A percentile compares a stretch with the other conserved stretches of the same genome.
phyloP scores from a whole-genome alignment of 441 rosid genomes.

The Euphorbia schlechtendalii region DNA sequence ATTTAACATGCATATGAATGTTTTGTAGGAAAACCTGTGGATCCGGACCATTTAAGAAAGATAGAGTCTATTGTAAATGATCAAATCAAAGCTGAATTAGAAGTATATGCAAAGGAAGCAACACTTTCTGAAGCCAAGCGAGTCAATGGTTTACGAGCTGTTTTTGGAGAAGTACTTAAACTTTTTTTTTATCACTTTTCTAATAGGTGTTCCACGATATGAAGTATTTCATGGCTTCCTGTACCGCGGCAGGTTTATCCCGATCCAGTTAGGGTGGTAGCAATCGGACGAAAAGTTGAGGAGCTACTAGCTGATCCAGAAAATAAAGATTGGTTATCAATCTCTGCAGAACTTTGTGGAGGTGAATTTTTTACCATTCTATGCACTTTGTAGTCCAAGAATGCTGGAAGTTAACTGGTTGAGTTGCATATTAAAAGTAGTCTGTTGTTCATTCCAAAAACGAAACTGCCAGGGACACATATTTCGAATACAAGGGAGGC shows the following conservation, averaged over 20 bases:
- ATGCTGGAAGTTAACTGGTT: slow-evolving; percentile 8
- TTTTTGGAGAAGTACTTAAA: slow-evolving; percentile 86
- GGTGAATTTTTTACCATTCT: slow-evolving; percentile 32
- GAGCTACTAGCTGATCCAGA: slow-evolving; percentile 83
- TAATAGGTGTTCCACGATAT: neutral
- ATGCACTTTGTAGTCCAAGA: neutral
- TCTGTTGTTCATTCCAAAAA: neutral
- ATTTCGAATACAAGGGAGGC: slow-evolving; percentile 90
- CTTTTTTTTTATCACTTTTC: slow-evolving; percentile 12
- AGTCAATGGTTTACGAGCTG: slow-evolving; percentile 83
- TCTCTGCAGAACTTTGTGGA: slow-evolving; percentile 94
- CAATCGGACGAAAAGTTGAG: slow-evolving; percentile 74
- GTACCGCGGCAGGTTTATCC: slow-evolving; percentile 66
- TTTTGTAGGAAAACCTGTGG: slow-evolving; percentile 71
- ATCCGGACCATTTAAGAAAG: slow-evolving; percentile 63
- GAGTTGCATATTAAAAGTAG: neutral
- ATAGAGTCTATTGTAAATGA: slow-evolving; percentile 83
- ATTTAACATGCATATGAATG: slow-evolving; percentile 16
- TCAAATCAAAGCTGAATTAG: slow-evolving; percentile 82
- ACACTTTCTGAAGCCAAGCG: slow-evolving; percentile 72
- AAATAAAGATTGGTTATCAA: slow-evolving; percentile 60
- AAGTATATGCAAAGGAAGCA: slow-evolving; percentile 71
- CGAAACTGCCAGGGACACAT: slow-evolving; percentile 24
- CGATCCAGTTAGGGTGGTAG: slow-evolving; percentile 94
- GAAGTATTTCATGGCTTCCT: neutral